Base-by-base conservation (phyloP, 1,284 basidiomycete species). In the Thecaphora frezii region DNA sequence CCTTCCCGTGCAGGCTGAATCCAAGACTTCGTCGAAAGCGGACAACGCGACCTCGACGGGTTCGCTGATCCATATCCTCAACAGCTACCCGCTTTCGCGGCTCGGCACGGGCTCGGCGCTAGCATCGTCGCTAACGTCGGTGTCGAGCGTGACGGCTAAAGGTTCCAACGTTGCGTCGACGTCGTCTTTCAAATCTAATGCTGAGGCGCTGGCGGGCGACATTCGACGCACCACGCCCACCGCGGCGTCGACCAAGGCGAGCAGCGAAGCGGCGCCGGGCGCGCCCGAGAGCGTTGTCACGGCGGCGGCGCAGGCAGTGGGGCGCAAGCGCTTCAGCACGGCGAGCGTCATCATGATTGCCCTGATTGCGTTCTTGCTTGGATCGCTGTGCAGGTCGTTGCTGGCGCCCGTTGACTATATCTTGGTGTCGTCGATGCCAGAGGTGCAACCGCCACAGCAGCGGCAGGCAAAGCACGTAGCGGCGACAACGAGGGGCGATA, bases 351-450 rank as follows among this genome's bases (percentile, higher is more conserved):
- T 97, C 60, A 82, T 93, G 54, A 85, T 89, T 18, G 91, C 87
- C 43, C 78, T 97, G 61, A 89, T 94, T 60, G 89, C 90, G 36
- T 93, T 97, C 80, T 82, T 98, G 63, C 83, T 97, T 61, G 94
- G 94, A 36, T 93, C 90, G 13, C 82, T 98, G 46, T 80, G 94
- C 59, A 85, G 94, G 54, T 91, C 90, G 9, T 82, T 97, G 58
- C 81, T 97, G 38, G 87, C 88, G 9, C 89, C 92, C 13, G 88
- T 89, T n/a, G 93, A 97, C 80, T 97, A 93, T 81, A 86, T 94
- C 21, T 51, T 78, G 7, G 40, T 71, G 4, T 58, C 65, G 18
- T 58, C 63, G 5, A 22, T 24, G 38, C 44, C 45, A n/a, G 39
- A 24, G 18, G 1, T 14, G 8, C 8, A n/a, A 7, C 18, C 26